Evolutionary conservation across 352 stramenopile species (phyloP).

Genomic region (Poterioochromonas sp.): DNA sequence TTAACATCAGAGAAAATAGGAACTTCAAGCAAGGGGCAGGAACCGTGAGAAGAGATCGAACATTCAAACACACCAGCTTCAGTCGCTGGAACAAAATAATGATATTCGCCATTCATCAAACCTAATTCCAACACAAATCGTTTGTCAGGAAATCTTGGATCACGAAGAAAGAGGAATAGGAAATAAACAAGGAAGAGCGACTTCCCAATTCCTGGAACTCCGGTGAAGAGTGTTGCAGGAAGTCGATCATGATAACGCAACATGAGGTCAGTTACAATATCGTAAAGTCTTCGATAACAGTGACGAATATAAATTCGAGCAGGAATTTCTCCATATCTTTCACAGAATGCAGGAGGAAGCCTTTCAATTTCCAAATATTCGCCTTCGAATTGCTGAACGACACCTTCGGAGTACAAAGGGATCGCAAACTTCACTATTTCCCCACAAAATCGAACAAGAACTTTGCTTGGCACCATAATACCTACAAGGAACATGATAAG

Average conservation of each 20-base stretch:
- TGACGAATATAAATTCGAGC: neutral
- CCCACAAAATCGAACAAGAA: neutral
- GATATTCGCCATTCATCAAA: neutral
- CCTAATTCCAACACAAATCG: conserved; percentile 3
- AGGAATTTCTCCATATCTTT: neutral
- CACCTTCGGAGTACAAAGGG: neutral
- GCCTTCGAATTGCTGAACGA: neutral
- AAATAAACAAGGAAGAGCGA: neutral
- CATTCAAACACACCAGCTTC: neutral
- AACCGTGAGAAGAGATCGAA: neutral
- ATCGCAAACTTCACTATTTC: neutral
- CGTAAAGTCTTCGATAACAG: neutral
- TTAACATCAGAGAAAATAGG: conserved; percentile 22
- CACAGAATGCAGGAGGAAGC: neutral
- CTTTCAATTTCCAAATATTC: neutral
- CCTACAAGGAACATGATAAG: neutral
- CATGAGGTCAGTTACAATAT: neutral
- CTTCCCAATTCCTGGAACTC: conserved; percentile 3
- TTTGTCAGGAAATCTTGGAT: neutral
- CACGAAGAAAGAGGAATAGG: neutral
- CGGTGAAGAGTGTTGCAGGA: neutral
- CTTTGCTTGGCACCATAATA: neutral
- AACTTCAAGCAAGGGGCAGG: neutral
- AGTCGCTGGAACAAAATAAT: neutral
- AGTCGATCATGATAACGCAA: neutral